phyloP scores from a whole-genome alignment of 1,284 basidiomycete genomes.

The Heterobasidion parviporum region DNA sequence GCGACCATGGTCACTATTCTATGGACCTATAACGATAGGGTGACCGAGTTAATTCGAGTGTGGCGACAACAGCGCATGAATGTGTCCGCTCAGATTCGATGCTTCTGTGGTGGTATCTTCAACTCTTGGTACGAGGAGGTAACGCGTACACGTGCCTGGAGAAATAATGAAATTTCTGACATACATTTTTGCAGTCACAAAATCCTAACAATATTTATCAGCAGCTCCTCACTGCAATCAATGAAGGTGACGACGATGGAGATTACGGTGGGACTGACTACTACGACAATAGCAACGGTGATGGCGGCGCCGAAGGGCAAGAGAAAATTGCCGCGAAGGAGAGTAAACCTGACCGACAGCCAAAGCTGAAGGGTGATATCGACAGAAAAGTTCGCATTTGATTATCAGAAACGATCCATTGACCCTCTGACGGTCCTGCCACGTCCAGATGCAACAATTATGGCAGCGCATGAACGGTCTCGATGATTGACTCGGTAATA shows the following conservation, averaged over 20 bases:
- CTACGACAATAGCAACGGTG: background rate
- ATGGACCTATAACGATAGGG: background rate
- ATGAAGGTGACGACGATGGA: background rate
- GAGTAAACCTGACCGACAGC: background rate
- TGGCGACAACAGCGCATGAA: slow-evolving; percentile 6
- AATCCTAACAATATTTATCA: background rate
- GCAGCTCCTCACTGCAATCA: background rate
- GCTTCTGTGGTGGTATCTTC: slow-evolving; percentile 2
- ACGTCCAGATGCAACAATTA: background rate
- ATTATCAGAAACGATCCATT: background rate
- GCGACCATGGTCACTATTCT: background rate
- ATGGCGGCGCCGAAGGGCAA: too few species aligned
- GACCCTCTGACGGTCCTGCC: background rate
- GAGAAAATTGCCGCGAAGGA: background rate
- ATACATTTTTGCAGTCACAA: background rate
- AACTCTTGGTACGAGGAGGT: background rate
- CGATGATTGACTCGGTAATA: background rate
- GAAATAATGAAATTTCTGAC: background rate
- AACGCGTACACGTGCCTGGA: background rate
- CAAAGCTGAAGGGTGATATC: slow-evolving; percentile 1
- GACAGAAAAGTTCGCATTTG: background rate
- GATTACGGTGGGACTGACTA: slow-evolving; percentile 1
- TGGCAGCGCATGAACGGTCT: background rate
- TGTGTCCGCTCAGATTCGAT: background rate
- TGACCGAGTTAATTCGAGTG: slow-evolving; percentile 1